Evolutionary conservation across 495 filamentous ascomycete species (phyloP).

Genomic region (Apiosordaria backusii): DNA sequence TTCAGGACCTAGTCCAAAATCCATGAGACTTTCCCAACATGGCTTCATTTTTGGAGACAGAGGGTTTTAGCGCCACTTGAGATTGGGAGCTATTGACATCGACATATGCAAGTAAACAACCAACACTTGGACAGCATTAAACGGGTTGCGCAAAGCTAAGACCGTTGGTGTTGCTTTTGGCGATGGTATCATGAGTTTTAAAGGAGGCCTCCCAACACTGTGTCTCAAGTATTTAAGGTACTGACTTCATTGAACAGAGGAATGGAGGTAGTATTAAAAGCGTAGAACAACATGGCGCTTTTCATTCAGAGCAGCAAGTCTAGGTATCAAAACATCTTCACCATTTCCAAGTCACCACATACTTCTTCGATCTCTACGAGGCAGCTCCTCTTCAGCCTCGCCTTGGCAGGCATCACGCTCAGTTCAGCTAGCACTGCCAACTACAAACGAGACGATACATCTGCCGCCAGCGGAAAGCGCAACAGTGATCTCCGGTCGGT

Average conservation of each 20-base stretch:
- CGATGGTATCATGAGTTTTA: neutral
- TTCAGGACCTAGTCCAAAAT: neutral
- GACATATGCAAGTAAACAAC: neutral
- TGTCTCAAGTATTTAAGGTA: neutral
- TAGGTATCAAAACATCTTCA: neutral
- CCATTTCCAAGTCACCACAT: too few relatives aligned
- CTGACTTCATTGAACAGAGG: neutral
- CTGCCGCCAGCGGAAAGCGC: too few relatives aligned
- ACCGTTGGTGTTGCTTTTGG: neutral
- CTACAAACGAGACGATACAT: too few relatives aligned
- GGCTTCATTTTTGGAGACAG: neutral
- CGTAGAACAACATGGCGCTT: too few relatives aligned
- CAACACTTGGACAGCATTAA: neutral
- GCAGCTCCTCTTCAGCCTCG: neutral
- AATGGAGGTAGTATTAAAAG: neutral
- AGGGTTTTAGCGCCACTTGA: neutral
- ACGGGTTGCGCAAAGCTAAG: neutral
- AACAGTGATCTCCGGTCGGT: too few relatives aligned
- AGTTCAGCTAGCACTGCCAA: too few relatives aligned
- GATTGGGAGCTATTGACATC: neutral
- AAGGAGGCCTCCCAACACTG: neutral
- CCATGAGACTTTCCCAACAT: neutral
- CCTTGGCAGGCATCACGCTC: neutral
- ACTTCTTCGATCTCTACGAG: neutral
- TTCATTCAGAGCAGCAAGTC: too few relatives aligned